Evolutionary conservation across 768 basidiomycete genomes (phyloP).

Genomic region (Floccularia luteovirens): DNA sequence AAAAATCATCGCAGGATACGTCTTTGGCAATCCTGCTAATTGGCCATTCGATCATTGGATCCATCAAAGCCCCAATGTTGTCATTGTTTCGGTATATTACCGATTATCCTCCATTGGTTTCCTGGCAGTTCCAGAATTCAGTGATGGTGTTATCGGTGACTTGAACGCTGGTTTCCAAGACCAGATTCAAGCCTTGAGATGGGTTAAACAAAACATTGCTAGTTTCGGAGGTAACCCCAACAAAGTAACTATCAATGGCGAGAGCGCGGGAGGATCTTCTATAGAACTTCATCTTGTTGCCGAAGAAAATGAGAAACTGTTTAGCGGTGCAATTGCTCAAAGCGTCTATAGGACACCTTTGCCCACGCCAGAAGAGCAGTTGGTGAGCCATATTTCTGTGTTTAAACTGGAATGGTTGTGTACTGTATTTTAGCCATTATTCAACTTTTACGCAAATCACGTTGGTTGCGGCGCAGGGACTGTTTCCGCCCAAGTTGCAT

Average conservation of each 20-base stretch:
- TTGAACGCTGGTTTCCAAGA: conserved; percentile 50
- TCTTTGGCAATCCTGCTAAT: conserved; percentile 52
- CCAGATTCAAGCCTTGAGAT: conserved; percentile 54
- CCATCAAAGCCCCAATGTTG: conserved; percentile 51
- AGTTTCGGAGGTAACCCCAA: conserved; percentile 58
- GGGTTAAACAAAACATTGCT: conserved; percentile 55
- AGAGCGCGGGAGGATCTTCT: conserved; percentile 51
- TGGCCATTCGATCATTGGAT: conserved; percentile 67
- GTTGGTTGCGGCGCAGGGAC: conserved; percentile 38
- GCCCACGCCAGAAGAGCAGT: conserved; percentile 41
- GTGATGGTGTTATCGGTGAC: conserved; percentile 32
- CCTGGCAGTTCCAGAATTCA: conserved; percentile 43
- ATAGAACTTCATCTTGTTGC: conserved; percentile 55
- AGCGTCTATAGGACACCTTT: conserved; percentile 49
- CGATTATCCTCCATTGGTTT: conserved; percentile 60
- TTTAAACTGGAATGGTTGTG: no score
- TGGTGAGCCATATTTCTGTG: conserved; percentile 27
- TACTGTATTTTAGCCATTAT: conserved; percentile 31
- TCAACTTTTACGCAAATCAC: conserved; percentile 40
- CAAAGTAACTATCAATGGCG: conserved; percentile 52
- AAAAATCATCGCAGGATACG: no score
- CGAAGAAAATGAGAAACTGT: conserved; percentile 25
- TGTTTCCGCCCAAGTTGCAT: conserved; percentile 24
- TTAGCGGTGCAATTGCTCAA: conserved; percentile 52
- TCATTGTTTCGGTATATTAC: conserved; percentile 63